Evolutionary conservation across 169 alveolate genomes (phyloP).

Genomic region (Eimeria sp.): DNA sequence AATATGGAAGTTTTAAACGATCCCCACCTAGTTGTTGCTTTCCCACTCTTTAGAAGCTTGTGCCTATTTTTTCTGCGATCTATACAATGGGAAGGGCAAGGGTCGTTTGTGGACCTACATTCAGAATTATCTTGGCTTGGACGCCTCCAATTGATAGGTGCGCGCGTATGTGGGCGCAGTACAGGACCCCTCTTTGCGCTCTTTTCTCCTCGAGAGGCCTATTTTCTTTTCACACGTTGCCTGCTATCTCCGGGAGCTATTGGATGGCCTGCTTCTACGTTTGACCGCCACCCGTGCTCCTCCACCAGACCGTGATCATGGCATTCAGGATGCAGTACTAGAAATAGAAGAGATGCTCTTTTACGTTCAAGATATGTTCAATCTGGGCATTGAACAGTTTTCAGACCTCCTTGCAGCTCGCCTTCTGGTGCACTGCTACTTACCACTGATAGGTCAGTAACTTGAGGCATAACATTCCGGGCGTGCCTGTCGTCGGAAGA

Average conservation of each 20-base stretch:
- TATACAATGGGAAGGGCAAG: neutral
- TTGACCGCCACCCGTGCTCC: conserved; percentile 14
- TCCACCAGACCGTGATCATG: neutral
- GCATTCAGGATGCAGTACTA: conserved; percentile 17
- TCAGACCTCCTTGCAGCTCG: conserved; percentile 65
- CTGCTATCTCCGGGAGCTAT: conserved; percentile 76
- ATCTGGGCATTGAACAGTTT: conserved; percentile 54
- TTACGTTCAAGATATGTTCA: conserved; percentile 79
- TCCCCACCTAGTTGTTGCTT: neutral
- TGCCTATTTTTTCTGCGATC: neutral
- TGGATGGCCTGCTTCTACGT: conserved; percentile 55
- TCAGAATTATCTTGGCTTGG: neutral
- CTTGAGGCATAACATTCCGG: neutral
- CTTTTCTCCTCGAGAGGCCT: conserved; percentile 49
- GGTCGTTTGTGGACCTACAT: too few species aligned
- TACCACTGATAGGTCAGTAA: conserved; percentile 60
- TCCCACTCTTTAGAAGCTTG: neutral
- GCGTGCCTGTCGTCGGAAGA: neutral
- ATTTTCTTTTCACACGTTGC: conserved; percentile 80
- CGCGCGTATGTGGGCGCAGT: conserved; percentile 32
- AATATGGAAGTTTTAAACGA: neutral
- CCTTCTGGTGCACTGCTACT: conserved; percentile 65
- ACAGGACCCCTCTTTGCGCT: conserved; percentile 60
- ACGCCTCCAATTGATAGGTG: neutral
- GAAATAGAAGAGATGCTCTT: conserved; percentile 77